phyloP scores from a whole-genome alignment of 2,329 filamentous ascomycete species.

The Xylariaceae sp. region DNA sequence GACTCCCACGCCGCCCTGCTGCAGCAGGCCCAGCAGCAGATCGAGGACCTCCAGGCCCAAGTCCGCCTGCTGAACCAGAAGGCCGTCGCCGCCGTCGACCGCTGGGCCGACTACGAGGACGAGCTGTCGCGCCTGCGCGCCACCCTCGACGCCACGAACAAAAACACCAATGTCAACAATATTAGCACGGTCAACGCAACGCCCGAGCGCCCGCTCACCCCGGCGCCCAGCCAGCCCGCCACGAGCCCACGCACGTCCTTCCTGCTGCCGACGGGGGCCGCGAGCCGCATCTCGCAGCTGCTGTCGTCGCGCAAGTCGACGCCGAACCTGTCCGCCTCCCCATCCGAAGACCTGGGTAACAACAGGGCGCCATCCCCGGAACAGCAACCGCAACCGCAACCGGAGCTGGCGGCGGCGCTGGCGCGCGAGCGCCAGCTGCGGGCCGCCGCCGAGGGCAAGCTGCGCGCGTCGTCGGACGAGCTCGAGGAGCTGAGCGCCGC shows the following conservation, averaged over 20 bases:
- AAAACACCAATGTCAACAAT: slow-evolving; percentile 9
- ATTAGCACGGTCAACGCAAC: slow-evolving; percentile 1
- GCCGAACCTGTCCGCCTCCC: slow-evolving; percentile 22
- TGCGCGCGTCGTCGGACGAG: slow-evolving; percentile 61
- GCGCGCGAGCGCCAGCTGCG: slow-evolving; percentile 60
- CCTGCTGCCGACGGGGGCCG: slow-evolving; percentile 23
- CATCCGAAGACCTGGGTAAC: slow-evolving; percentile 20
- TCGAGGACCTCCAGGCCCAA: slow-evolving; percentile 63
- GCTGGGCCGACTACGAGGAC: slow-evolving; percentile 74
- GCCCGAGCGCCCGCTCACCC: slow-evolving; percentile 7
- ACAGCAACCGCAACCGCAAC: slow-evolving; percentile 18
- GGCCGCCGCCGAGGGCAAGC: slow-evolving; percentile 58
- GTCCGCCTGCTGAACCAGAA: slow-evolving; percentile 64
- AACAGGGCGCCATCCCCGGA: slow-evolving; percentile 3
- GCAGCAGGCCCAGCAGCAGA: slow-evolving; percentile 46
- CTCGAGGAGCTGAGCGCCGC: slow-evolving; percentile 70
- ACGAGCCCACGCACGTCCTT: slow-evolving; percentile 19
- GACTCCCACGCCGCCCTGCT: slow-evolving; percentile 37
- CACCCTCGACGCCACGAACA: slow-evolving; percentile 22
- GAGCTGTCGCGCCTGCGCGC: slow-evolving; percentile 57
- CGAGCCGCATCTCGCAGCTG: slow-evolving; percentile 25
- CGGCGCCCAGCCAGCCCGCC: slow-evolving; percentile 15
- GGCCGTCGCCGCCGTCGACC: slow-evolving; percentile 55
- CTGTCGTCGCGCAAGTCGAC: slow-evolving; percentile 23
- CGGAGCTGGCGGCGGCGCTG: slow-evolving; percentile 56